Evolutionary conservation across 2,329 filamentous ascomycete species (phyloP).

Genomic region (Didymella sp.): DNA sequence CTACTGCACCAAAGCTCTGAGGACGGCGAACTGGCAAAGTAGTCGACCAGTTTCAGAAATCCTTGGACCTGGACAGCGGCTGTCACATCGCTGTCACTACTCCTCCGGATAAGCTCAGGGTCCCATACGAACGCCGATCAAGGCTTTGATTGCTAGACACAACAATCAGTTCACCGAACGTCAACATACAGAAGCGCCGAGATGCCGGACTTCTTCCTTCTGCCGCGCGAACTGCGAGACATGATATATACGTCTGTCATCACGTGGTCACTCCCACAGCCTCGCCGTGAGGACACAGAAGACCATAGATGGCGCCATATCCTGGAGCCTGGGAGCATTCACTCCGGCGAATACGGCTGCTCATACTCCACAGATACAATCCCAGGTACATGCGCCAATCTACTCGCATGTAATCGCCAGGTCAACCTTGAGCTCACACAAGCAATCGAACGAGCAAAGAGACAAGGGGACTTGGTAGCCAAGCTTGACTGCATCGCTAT

Average conservation of each 20-base stretch:
- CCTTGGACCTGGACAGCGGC: conserved; percentile 8
- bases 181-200: background rate
- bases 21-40: background rate
- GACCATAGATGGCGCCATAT: conserved; percentile 26
- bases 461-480: conserved; percentile 25
- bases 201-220: conserved; percentile 28
- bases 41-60: conserved; percentile 1
- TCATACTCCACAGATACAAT: conserved; percentile 30
- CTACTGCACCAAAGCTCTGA: conserved; percentile 5
- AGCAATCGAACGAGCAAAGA: conserved; percentile 28
- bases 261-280: conserved; percentile 30
- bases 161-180: background rate
- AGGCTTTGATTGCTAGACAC: background rate
- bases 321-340: conserved; percentile 23
- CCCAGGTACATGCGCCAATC: conserved; percentile 40
- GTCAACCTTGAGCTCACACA: conserved; percentile 40
- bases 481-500: conserved; percentile 42
- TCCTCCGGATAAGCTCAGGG: background rate
- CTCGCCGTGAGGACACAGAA: conserved; percentile 28
- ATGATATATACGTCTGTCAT: conserved; percentile 43
- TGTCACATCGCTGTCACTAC: conserved; percentile 13
- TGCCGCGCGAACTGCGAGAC: conserved; percentile 46
- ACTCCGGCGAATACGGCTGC: conserved; percentile 35
- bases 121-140: background rate
- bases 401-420: conserved; percentile 41